Conservation (phyloP, 2,329 filamentous ascomycete species). For the Colletotrichum nymphaeae region DNA sequence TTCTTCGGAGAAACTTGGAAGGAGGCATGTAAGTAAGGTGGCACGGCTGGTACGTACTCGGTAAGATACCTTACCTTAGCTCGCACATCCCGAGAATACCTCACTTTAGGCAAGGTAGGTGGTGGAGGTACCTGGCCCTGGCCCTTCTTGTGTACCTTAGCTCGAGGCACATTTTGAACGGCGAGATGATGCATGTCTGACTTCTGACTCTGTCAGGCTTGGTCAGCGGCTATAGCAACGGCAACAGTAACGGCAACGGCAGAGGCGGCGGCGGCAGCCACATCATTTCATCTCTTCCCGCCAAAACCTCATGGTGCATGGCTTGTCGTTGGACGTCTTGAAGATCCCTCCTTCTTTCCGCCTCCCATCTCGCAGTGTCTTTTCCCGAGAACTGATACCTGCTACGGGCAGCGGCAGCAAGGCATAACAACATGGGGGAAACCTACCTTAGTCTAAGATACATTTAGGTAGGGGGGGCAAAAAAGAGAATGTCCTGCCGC, state of each 20-base stretch:
- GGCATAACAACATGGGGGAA: neutral
- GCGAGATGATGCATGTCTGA: neutral
- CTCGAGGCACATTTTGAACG: neutral
- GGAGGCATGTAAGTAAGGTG: neutral
- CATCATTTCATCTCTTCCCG: neutral
- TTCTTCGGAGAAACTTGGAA: neutral
- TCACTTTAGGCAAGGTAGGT: neutral
- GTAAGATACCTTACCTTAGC: neutral
- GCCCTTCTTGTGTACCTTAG: neutral
- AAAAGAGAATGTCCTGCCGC: neutral
- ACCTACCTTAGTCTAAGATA: neutral
- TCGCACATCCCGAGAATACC: neutral
- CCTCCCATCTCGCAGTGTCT: neutral
- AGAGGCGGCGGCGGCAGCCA: constrained; percentile 21
- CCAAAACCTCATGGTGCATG: neutral
- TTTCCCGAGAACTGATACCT: neutral
- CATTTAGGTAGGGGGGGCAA: neutral
- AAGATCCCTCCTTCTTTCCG: neutral
- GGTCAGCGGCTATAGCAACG: constrained; percentile 12
- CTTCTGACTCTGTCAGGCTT: constrained; percentile 17
- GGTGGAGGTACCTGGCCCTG: too few relatives aligned
- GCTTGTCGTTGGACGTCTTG: neutral
- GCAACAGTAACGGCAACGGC: constrained; percentile 7
- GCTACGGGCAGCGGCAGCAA: neutral
- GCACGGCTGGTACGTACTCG: neutral